Conservation (phyloP, 768 basidiomycete genomes). For the Cyclocybe cylindracea region DNA sequence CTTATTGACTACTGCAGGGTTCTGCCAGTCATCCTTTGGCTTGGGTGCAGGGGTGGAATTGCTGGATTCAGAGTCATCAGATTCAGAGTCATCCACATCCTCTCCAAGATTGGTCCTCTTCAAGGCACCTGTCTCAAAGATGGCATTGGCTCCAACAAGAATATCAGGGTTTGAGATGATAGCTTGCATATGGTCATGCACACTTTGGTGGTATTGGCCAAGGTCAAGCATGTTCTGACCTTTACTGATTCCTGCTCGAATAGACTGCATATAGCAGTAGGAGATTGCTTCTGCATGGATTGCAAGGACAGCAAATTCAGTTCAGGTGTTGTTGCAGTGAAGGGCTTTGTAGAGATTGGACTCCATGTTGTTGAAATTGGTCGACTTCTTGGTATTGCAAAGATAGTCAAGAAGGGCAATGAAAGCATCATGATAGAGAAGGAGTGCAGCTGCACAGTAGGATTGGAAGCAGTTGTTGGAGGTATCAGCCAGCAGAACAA, state of each 20-base stretch:
- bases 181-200: constrained; percentile 15
- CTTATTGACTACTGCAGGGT: not conserved
- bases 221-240: constrained; percentile 26
- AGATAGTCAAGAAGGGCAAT: constrained; percentile 21
- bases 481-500: too few relatives aligned
- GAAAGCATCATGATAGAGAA: constrained; percentile 20
- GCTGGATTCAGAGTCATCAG: too few relatives aligned
- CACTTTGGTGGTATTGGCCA: constrained; percentile 20
- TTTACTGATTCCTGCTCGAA: constrained; percentile 14
- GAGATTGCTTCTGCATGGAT: constrained; percentile 26
- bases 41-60: too few relatives aligned
- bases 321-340: constrained; percentile 21
- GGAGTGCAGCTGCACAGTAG: constrained; percentile 20
- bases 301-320: constrained; percentile 26
- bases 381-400: constrained; percentile 23
- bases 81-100: too few relatives aligned
- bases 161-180: constrained; percentile 16
- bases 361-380: constrained; percentile 25
- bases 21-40: constrained; percentile 5
- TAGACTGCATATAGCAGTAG: constrained; percentile 26
- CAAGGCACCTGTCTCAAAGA: constrained; percentile 1
- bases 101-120: too few relatives aligned
- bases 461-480: constrained; percentile 24
- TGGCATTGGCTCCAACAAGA: constrained; percentile 4
- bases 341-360: constrained; percentile 21